phyloP scores from a whole-genome alignment of 2,329 filamentous ascomycete species.

The Aspergillus tubingensis region DNA sequence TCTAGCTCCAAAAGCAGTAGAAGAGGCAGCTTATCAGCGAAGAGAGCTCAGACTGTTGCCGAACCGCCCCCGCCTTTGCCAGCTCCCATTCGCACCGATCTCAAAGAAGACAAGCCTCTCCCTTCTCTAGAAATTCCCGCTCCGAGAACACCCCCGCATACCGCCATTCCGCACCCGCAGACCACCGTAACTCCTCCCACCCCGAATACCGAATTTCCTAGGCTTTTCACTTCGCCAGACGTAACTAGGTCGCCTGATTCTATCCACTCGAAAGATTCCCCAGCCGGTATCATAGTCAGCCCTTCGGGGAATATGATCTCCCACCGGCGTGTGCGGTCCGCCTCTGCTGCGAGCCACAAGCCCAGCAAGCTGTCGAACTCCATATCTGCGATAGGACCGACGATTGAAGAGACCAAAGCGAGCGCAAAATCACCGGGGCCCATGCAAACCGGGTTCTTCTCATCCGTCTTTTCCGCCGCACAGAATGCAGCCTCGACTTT shows the following conservation, averaged over 20 bases:
- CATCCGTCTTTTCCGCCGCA: slow-evolving; percentile 85
- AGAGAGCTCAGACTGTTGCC: slow-evolving; percentile 29
- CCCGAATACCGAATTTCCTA: slow-evolving; percentile 46
- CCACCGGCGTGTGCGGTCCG: slow-evolving; percentile 65
- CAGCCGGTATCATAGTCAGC: slow-evolving; percentile 58
- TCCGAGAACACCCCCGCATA: slow-evolving; percentile 36
- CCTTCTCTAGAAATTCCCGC: slow-evolving; percentile 27
- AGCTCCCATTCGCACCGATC: slow-evolving; percentile 34
- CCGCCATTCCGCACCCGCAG: slow-evolving; percentile 34
- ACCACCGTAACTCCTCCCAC: slow-evolving; percentile 67
- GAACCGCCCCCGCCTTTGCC: slow-evolving; percentile 39
- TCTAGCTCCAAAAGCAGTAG: slow-evolving; percentile 46
- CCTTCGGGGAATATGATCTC: slow-evolving; percentile 71
- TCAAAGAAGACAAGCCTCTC: slow-evolving; percentile 28
- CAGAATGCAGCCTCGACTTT: slow-evolving; percentile 88
- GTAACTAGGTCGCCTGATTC: slow-evolving; percentile 45
- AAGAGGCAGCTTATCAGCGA: slow-evolving; percentile 39
- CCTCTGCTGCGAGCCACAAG: slow-evolving; percentile 53
- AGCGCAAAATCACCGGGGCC: slow-evolving; percentile 58
- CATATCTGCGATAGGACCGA: slow-evolving; percentile 70
- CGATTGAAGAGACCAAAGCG: slow-evolving; percentile 63
- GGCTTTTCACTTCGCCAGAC: slow-evolving; percentile 30
- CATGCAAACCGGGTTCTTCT: slow-evolving; percentile 74
- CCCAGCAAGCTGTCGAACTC: slow-evolving; percentile 88
- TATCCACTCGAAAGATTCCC: slow-evolving; percentile 29